Percentiles rank a stretch among this genome's conserved stretches.
Conservation (phyloP, 345 rosid genomes). For the Excoecaria cochinchinensis region DNA sequence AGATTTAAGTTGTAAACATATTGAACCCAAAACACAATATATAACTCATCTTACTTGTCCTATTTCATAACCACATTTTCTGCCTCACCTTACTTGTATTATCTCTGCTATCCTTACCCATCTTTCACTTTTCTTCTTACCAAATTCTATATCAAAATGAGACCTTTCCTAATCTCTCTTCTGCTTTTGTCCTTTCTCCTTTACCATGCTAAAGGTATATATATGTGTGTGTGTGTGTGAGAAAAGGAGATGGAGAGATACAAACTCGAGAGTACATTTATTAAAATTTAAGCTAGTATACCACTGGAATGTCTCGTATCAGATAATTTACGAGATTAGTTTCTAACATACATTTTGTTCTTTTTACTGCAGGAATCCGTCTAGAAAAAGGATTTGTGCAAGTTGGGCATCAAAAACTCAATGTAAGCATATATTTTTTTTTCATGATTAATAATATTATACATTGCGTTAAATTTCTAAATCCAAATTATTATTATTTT, state of each 20-base stretch:
- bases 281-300: no score
- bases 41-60: no score
- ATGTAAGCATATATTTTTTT: neutral
- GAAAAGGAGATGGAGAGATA: no score
- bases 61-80: neutral
- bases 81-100: neutral
- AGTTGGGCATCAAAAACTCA: slow-evolving; percentile 8
- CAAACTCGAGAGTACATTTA: no score
- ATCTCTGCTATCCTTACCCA: neutral
- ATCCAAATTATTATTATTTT: neutral
- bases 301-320: neutral
- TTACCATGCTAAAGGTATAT: slow-evolving; percentile 7
- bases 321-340: neutral
- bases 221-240: neutral
- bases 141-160: slow-evolving; percentile 9
- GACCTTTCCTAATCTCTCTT: slow-evolving; percentile 11
- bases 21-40: neutral
- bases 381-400: slow-evolving; percentile 21
- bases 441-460: no score
- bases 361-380: slow-evolving; percentile 13
- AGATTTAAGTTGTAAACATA: slow-evolving; percentile 8
- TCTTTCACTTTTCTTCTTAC: neutral
- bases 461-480: no score
- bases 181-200: slow-evolving; percentile 9
- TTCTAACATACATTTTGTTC: neutral